Evolutionary conservation across 2,329 filamentous ascomycete genomes (phyloP).

Genomic region (Purpureocillium takamizusanense): DNA sequence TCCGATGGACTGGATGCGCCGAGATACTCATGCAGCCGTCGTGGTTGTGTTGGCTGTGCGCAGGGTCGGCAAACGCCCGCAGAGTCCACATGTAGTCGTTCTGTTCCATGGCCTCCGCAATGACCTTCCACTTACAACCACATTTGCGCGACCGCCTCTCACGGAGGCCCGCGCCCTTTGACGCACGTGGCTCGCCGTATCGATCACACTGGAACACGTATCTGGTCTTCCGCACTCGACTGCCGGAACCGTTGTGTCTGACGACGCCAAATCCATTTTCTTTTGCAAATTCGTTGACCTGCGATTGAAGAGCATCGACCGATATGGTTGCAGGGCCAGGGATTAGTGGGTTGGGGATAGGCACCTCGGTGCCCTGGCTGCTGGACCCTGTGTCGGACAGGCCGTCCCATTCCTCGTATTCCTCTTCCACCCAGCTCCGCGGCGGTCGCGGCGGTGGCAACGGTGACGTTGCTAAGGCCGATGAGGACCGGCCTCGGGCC

Average conservation of each 20-base stretch:
- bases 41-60: slow-evolving; percentile 5
- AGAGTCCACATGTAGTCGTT: slow-evolving; percentile 5
- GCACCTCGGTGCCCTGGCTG: not conserved
- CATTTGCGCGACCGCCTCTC: slow-evolving; percentile 7
- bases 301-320: slow-evolving; percentile 1
- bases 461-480: not conserved
- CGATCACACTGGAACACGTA: slow-evolving; percentile 7
- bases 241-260: slow-evolving; percentile 2
- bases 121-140: slow-evolving; percentile 9
- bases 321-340: slow-evolving; percentile 1
- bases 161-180: not conserved
- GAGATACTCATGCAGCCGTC: not conserved
- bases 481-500: not conserved
- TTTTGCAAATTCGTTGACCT: no score
- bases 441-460: not conserved
- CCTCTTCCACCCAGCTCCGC: not conserved
- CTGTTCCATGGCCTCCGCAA: slow-evolving; percentile 7
- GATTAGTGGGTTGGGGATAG: not conserved
- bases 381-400: slow-evolving; percentile 1
- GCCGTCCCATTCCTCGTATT: not conserved
- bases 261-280: slow-evolving; percentile 4
- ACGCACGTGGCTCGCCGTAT: no score
- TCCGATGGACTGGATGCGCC: no score
- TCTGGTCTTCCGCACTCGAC: slow-evolving; percentile 3
- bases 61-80: slow-evolving; percentile 1